Conservation (phyloP, 164 flowering plant genomes). For the Cinnamomum chago region DNA sequence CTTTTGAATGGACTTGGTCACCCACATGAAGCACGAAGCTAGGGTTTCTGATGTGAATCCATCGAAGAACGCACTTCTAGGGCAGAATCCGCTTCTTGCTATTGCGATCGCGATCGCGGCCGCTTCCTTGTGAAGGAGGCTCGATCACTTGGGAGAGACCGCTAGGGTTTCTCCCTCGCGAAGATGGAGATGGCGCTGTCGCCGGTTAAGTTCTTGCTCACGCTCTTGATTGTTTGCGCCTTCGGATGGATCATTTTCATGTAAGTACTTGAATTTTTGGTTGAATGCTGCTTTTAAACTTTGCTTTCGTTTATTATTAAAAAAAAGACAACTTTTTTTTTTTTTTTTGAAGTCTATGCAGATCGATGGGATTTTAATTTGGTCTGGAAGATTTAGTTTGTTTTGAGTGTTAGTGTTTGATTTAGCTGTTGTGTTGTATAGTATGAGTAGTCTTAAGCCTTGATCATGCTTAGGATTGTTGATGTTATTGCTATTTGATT, state of each 20-base stretch:
- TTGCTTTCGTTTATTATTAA: not conserved
- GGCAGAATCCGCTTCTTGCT: constrained; percentile 4
- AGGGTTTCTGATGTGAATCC: constrained; percentile 23
- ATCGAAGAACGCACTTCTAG: not conserved
- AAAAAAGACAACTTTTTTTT: too few species aligned
- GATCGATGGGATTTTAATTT: not conserved
- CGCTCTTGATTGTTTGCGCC: constrained; percentile 62
- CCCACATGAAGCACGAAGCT: not conserved
- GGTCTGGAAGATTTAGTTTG: too few species aligned
- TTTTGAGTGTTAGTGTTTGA: not conserved
- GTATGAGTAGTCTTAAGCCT: not conserved
- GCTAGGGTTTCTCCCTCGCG: not conserved
- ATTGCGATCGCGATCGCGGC: not conserved
- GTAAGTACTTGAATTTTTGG: constrained; percentile 37
- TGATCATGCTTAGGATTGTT: not conserved
- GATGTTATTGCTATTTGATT: too few species aligned
- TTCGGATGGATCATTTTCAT: constrained; percentile 74
- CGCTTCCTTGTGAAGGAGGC: not conserved
- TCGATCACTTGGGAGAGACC: constrained; percentile 9
- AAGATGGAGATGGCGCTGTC: constrained; percentile 59
- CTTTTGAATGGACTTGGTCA: not conserved
- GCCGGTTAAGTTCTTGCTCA: constrained; percentile 65
- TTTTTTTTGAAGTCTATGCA: not conserved
- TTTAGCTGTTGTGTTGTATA: not conserved
- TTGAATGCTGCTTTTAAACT: not conserved